Conservation (phyloP, 495 filamentous ascomycete genomes). For the Podospora sp. region DNA sequence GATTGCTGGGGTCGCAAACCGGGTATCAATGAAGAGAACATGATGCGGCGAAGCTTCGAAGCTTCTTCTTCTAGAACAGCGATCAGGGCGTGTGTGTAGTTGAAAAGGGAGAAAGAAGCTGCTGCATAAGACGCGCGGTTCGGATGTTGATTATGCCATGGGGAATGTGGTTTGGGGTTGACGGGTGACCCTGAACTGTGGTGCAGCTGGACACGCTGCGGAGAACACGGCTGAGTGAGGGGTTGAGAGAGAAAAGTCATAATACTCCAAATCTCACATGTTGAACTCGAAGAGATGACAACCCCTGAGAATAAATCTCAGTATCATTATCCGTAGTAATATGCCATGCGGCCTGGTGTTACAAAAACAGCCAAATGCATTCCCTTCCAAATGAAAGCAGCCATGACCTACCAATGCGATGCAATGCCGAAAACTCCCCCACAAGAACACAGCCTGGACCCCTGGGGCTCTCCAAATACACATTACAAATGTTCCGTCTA, state of each 20-base stretch:
- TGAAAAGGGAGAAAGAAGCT: neutral
- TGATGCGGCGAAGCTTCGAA: neutral
- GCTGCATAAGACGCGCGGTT: neutral
- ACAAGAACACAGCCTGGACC: neutral
- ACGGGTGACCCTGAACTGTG: neutral
- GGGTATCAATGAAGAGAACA: constrained; percentile 17
- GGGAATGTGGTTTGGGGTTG: neutral
- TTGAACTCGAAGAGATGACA: neutral
- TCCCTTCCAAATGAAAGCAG: neutral
- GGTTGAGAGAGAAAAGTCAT: neutral
- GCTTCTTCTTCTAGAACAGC: neutral
- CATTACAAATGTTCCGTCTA: constrained; percentile 6
- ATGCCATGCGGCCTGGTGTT: neutral
- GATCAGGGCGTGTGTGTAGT: neutral
- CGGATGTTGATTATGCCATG: neutral
- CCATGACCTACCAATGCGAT: neutral
- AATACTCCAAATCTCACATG: neutral
- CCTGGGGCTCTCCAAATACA: neutral
- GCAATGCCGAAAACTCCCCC: neutral
- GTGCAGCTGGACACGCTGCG: neutral
- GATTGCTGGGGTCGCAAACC: constrained; percentile 12
- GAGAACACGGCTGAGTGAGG: constrained; percentile 6
- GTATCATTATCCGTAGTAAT: neutral
- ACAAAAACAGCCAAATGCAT: neutral
- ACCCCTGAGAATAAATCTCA: neutral